Conservation (phyloP, 768 basidiomycete species). For the Sistotremastrum niveocremeum region DNA sequence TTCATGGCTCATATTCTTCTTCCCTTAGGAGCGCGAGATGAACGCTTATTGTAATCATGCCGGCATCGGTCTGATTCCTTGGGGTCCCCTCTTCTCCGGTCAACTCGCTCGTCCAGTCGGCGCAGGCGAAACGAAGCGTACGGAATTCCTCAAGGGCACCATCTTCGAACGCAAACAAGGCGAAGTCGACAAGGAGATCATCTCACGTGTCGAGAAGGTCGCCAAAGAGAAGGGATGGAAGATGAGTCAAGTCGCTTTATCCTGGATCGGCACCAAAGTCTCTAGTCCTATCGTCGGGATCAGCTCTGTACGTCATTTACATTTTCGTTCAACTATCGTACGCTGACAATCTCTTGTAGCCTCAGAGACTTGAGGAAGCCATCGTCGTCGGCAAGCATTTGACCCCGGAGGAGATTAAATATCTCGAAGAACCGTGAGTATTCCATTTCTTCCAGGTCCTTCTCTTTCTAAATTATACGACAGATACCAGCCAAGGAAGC, state of each 20-base stretch:
- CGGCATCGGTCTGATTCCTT: conserved; percentile 42
- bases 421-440: conserved; percentile 25
- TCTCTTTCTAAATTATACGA: too few species aligned
- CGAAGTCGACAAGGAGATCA: conserved; percentile 22
- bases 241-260: conserved; percentile 34
- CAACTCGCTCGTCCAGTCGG: conserved; percentile 24
- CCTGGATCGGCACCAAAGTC: conserved; percentile 28
- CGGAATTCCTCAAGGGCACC: conserved; percentile 9
- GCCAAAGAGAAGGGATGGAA: conserved; percentile 24
- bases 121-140: conserved; percentile 12
- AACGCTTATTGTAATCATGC: conserved; percentile 30
- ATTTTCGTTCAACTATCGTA: background rate
- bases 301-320: conserved; percentile 14
- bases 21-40: conserved; percentile 30
- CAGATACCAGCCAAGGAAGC: too few species aligned
- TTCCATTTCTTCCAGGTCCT: too few species aligned
- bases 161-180: conserved; percentile 7
- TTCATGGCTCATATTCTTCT: background rate
- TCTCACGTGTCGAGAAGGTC: conserved; percentile 27
- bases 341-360: background rate
- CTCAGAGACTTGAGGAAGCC: background rate
- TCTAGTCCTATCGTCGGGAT: conserved; percentile 31
- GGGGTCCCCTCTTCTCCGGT: conserved; percentile 30
- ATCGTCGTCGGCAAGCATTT: conserved; percentile 13
- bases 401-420: conserved; percentile 29